Evolutionary conservation across 345 rosid species (phyloP).

Genomic region (Heritiera littoralis): DNA sequence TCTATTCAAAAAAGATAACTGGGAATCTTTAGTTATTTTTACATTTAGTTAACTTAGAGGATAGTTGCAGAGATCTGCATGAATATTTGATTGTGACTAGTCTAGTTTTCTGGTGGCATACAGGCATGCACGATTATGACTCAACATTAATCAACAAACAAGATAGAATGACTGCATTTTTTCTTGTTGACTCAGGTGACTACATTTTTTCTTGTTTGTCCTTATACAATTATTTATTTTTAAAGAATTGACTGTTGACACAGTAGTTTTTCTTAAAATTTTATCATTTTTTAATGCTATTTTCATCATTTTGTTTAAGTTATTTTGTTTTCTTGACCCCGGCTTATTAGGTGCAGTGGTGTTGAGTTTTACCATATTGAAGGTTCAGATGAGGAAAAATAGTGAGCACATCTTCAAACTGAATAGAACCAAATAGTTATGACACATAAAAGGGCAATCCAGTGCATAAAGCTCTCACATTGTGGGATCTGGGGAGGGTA

Average conservation of each 20-base stretch:
- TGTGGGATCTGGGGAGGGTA: too few relatives aligned
- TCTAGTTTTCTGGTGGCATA: not conserved
- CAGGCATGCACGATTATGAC: constrained; percentile 1
- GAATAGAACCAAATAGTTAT: not conserved
- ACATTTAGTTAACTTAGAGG: too few relatives aligned
- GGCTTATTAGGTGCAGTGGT: not conserved
- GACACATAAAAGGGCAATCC: not conserved
- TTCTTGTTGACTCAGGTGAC: not conserved
- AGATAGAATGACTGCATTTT: not conserved
- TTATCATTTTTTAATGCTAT: not conserved
- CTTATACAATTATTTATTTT: not conserved
- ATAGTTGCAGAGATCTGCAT: not conserved
- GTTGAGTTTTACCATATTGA: not conserved
- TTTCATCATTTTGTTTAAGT: not conserved
- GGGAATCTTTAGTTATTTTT: not conserved
- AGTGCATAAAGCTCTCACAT: too few relatives aligned
- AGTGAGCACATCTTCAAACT: not conserved
- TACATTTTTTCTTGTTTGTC: not conserved
- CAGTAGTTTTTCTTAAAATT: not conserved
- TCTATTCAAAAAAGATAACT: not conserved
- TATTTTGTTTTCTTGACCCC: too few relatives aligned
- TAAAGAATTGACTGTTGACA: not conserved
- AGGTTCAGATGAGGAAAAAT: not conserved
- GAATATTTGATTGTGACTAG: not conserved
- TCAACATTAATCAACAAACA: not conserved